A percentile compares a stretch with the other conserved stretches of the same genome.
Conservation (phyloP, 1,139 yeast genomes). For the Suhomyces bokatorum region DNA sequence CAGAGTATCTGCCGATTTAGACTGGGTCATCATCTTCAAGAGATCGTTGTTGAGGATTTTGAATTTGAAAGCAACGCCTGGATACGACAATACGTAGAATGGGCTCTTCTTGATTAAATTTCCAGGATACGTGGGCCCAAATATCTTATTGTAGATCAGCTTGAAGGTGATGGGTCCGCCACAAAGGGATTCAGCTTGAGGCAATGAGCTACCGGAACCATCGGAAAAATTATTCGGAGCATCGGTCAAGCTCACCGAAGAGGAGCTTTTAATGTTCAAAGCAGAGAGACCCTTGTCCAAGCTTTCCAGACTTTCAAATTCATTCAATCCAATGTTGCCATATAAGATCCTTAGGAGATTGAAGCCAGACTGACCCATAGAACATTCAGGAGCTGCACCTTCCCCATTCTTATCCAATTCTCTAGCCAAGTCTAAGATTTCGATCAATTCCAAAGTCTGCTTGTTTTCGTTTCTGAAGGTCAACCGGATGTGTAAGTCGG, state of each 20-base stretch:
- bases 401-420: not conserved
- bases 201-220: conserved; percentile 7
- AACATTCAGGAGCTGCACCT: not conserved
- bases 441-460: conserved; percentile 50
- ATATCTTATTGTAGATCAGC: conserved; percentile 52
- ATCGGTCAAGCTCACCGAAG: conserved; percentile 6
- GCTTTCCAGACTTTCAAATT: conserved; percentile 14
- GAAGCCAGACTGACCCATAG: not conserved
- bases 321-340: conserved; percentile 36
- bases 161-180: conserved; percentile 31
- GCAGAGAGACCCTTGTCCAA: conserved; percentile 5
- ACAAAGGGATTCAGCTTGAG: not conserved
- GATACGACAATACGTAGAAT: conserved; percentile 50
- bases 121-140: conserved; percentile 69
- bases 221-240: not conserved
- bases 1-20: conserved; percentile 7
- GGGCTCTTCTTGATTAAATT: conserved; percentile 18
- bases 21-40: conserved; percentile 4
- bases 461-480: conserved; percentile 39
- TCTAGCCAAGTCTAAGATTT: conserved; percentile 33
- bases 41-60: conserved; percentile 21
- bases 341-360: conserved; percentile 25
- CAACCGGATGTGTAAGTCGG: conserved; percentile 36
- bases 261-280: not conserved
- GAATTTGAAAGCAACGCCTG: conserved; percentile 55